A percentile compares a stretch with the other conserved stretches of the same genome.
These are phyloP conservation scores for Jaltomata sinuosa DNA, from an alignment of 257 asterid species.

Conservation along the genomic window DNA sequence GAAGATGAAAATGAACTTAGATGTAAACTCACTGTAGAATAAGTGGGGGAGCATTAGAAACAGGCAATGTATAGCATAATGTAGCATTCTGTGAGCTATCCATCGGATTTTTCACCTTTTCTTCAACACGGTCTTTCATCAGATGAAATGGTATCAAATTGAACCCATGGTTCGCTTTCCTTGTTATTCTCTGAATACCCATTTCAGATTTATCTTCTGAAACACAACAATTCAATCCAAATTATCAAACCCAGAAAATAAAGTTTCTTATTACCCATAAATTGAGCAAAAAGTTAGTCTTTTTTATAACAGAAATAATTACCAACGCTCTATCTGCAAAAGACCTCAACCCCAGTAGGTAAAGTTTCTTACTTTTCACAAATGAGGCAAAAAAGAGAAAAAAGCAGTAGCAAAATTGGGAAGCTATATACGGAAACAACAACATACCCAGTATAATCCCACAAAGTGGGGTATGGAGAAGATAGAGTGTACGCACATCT, in stretches of 20 bases:
- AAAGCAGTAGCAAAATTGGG: too few species aligned
- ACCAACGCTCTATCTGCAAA: not conserved
- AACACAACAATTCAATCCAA: not conserved
- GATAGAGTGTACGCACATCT: too few species aligned
- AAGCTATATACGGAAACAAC: too few species aligned
- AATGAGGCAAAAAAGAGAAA: too few species aligned
- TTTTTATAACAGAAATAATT: not conserved
- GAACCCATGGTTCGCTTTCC: conserved; percentile 61
- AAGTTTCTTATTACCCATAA: not conserved
- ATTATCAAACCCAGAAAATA: not conserved
- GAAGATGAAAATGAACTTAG: not conserved
- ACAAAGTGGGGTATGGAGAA: too few species aligned
- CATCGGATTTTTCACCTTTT: conserved; percentile 13
- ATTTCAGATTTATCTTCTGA: conserved; percentile 36
- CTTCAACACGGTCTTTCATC: conserved; percentile 24
- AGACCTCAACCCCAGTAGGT: not conserved
- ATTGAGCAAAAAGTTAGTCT: not conserved
- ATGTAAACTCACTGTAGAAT: conserved; percentile 40
- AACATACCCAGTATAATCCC: too few species aligned
- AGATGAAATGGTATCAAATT: conserved; percentile 47
- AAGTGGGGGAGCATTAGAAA: conserved; percentile 47
- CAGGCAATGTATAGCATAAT: conserved; percentile 52
- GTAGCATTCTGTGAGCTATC: conserved; percentile 33
- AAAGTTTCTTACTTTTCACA: not conserved
- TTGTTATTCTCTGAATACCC: conserved; percentile 45